A percentile compares a stretch with the other conserved stretches of the same genome.
phyloP scores from a whole-genome alignment of 148 eudicot genomes.

The Fagopyrum tataricum region DNA sequence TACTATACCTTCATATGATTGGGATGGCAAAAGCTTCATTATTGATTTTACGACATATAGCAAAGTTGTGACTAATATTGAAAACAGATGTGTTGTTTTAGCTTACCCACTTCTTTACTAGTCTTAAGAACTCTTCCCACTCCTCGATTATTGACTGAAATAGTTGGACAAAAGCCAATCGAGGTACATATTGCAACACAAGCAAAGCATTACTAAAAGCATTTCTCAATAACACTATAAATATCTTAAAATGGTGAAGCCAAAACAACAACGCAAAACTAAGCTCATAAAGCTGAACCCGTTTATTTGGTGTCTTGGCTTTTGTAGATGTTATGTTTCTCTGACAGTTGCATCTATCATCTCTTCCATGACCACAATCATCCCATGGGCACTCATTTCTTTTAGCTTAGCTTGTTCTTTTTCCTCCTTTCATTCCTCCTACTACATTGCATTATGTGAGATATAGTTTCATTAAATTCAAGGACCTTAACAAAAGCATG shows the following conservation, averaged over 20 bases:
- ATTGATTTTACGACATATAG: not conserved
- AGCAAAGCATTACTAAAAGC: not conserved
- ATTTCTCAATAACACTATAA: constrained; percentile 2
- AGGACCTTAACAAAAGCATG: not conserved
- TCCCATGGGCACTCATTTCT: constrained; percentile 41
- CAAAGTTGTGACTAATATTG: not conserved
- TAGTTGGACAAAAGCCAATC: constrained; percentile 15
- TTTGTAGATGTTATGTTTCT: constrained; percentile 35
- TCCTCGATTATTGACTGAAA: constrained; percentile 79
- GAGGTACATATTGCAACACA: not conserved
- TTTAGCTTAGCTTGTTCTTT: constrained; percentile 50
- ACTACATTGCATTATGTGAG: constrained; percentile 27
- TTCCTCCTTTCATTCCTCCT: constrained; percentile 60
- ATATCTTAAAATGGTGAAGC: constrained; percentile 59
- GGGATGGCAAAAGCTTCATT: not conserved
- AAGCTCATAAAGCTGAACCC: constrained; percentile 60
- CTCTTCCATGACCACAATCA: constrained; percentile 64
- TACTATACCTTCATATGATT: not conserved
- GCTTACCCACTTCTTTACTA: constrained; percentile 71
- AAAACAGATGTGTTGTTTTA: not conserved
- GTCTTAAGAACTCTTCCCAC: constrained; percentile 80
- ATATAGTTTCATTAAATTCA: not conserved
- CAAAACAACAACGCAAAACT: constrained; percentile 76
- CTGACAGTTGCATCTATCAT: constrained; percentile 45
- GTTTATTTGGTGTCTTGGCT: constrained; percentile 35